phyloP scores from a whole-genome alignment of 345 rosid species.

The Physaria fendleri region DNA sequence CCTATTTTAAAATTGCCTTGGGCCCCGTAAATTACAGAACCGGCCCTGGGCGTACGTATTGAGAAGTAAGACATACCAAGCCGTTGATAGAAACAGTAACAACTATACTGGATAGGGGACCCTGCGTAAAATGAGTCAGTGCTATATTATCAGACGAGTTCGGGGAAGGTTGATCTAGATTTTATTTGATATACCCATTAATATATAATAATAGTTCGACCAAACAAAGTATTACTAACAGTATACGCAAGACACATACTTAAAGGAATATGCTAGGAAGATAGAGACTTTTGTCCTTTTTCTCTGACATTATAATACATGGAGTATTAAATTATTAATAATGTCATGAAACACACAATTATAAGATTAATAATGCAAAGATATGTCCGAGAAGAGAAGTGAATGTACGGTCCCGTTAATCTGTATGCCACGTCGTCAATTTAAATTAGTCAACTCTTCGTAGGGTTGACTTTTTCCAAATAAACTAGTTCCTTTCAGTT shows the following conservation, averaged over 20 bases:
- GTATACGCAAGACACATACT: neutral
- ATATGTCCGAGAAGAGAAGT: slow-evolving; percentile 5
- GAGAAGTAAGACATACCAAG: too few species aligned
- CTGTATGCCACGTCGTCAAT: slow-evolving; percentile 22
- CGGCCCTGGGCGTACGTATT: too few species aligned
- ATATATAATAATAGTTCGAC: too few species aligned
- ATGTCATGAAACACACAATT: neutral
- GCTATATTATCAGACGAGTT: too few species aligned
- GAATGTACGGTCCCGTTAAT: slow-evolving; percentile 23
- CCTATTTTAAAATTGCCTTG: too few species aligned
- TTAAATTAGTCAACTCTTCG: slow-evolving; percentile 14
- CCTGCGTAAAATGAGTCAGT: too few species aligned
- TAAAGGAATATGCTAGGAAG: neutral
- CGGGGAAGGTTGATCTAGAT: too few species aligned
- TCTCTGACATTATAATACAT: slow-evolving; percentile 5
- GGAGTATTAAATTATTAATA: neutral
- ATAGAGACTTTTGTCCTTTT: slow-evolving; percentile 1
- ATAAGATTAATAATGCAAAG: neutral
- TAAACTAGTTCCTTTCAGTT: neutral
- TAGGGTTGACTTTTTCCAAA: slow-evolving; percentile 11
- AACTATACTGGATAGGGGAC: too few species aligned
- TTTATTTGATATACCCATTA: too few species aligned
- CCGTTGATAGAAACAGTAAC: too few species aligned
- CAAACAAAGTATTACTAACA: too few species aligned
- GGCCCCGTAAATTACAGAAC: too few species aligned